Base-by-base conservation (phyloP, 2,329 filamentous ascomycete genomes). In the Neofusicoccum parvum region DNA sequence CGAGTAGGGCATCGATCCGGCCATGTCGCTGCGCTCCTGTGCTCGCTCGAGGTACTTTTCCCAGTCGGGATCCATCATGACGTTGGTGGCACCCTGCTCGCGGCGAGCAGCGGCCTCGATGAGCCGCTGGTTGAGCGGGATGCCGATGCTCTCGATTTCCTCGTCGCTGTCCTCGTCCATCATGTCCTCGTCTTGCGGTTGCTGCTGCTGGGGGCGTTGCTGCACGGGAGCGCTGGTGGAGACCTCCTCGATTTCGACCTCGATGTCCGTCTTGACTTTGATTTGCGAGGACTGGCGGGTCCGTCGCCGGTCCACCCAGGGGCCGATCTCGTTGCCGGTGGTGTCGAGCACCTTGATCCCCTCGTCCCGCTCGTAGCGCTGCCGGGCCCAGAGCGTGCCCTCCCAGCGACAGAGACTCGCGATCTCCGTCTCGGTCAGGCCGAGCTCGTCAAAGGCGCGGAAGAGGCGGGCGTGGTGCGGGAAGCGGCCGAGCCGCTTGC, bases 301-400 rank as follows among this genome's bases (percentile, higher is more conserved):
- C 10, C 37, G 41, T n/a, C 66, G 64, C 65, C 71, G 72, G 63
- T 85, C 82, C 23, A 87, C 80, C 85, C 85, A 92, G 66, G 86
- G 83, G 3, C 81, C 79, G 65, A 94, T 88, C 27, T 86, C 88
- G 71, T 91, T 88, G 60, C 85, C 86, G 1, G 90, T 89, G 5
- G 91, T 92, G 73, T 94, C 91, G 54, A 80, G 78, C 68, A 94
- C 92, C 36, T 79, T 79, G 66, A 90, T 84, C 39, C 88, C 88
- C 72, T 92, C 89, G 73, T 94, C 91, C 65, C 85, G 84, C 80
- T 94, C 91, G 73, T 88, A 94, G 64, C 90, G 86, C 74, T 93
- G 90, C 74, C 92, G 89, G 67, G 91, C 91, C 91, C 91, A 94
- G 68, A 89, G 88, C 10, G 91, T 94, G 65, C 91, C 91, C 80